These are phyloP conservation scores for Hypomontagnella submonticulosa DNA, from an alignment of 495 filamentous ascomycete species.

Conservation along the genomic window DNA sequence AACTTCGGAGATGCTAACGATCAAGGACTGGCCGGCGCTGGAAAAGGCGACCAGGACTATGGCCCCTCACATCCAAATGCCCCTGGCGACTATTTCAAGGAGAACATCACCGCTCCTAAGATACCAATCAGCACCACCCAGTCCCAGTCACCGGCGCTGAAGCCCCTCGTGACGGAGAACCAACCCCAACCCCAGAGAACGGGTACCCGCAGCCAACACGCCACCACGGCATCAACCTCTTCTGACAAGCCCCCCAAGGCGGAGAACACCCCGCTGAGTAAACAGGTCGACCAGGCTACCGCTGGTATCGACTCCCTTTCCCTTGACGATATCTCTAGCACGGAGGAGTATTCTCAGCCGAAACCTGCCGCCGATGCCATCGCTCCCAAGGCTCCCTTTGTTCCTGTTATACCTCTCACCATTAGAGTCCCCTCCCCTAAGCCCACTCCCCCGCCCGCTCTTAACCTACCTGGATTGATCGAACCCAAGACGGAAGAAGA, in stretches of 20 bases:
- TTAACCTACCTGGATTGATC: slow-evolving; percentile 40
- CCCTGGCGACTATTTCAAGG: slow-evolving; percentile 21
- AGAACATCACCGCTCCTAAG: slow-evolving; percentile 29
- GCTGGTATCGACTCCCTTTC: slow-evolving; percentile 23
- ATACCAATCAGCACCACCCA: slow-evolving; percentile 5
- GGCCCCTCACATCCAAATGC: slow-evolving; percentile 1
- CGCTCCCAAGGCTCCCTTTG: slow-evolving; percentile 17
- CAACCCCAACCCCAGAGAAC: slow-evolving; percentile 34
- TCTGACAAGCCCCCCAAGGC: slow-evolving; percentile 11
- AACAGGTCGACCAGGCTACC: slow-evolving; percentile 15
- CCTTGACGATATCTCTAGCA: slow-evolving; percentile 20
- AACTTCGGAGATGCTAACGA: slow-evolving; percentile 17
- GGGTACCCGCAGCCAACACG: slow-evolving; percentile 45
- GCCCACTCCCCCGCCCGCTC: slow-evolving; percentile 1
- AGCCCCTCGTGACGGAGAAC: slow-evolving; percentile 32
- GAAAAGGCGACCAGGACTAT: slow-evolving; percentile 5
- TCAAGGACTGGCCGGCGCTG: slow-evolving; percentile 24
- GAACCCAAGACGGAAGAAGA: slow-evolving; percentile 47
- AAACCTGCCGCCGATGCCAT: slow-evolving; percentile 6
- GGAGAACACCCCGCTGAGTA: slow-evolving; percentile 5
- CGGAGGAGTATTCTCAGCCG: slow-evolving; percentile 9
- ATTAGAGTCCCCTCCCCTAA: background rate
- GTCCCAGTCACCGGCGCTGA: slow-evolving; percentile 22
- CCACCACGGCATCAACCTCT: slow-evolving; percentile 18
- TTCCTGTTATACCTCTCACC: slow-evolving; percentile 35